Evolutionary conservation across 1,284 basidiomycete species (phyloP).

Genomic region (Pseudozyma thailandica): DNA sequence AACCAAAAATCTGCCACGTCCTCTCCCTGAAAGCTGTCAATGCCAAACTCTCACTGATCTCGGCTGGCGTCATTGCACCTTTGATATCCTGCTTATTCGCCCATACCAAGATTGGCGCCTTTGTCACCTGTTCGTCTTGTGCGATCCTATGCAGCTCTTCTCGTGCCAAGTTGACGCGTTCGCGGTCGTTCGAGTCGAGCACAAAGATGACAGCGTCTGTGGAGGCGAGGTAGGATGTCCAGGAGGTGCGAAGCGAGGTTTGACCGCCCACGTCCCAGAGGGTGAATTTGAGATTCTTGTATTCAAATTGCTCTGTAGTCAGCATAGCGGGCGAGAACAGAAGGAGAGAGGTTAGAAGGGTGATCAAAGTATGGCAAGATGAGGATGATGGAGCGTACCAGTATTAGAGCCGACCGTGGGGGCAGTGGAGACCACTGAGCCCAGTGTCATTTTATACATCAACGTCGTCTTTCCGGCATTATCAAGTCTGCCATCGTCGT

Average conservation of each 20-base stretch:
- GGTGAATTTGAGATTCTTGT: constrained; percentile 71
- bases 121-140: constrained; percentile 67
- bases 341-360: neutral
- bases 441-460: constrained; percentile 72
- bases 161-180: constrained; percentile 69
- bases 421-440: constrained; percentile 71
- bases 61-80: constrained; percentile 69
- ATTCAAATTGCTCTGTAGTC: constrained; percentile 65
- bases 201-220: constrained; percentile 71
- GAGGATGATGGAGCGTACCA: constrained; percentile 17
- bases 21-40: constrained; percentile 70
- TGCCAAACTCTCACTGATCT: constrained; percentile 70
- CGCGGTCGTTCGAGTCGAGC: constrained; percentile 71
- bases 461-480: constrained; percentile 72
- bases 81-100: constrained; percentile 72
- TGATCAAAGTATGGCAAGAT: neutral
- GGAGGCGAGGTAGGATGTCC: constrained; percentile 70
- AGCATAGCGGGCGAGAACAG: neutral
- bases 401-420: constrained; percentile 71
- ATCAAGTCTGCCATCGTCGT: constrained; percentile 63
- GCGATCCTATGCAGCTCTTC: constrained; percentile 70
- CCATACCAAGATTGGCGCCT: constrained; percentile 70
- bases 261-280: constrained; percentile 71
- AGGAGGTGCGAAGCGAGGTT: constrained; percentile 69
- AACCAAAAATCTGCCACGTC: constrained; percentile 72